Percentiles rank a stretch among this genome's conserved stretches.
Conservation (phyloP, 805 yeast species). For the Saccharomycopsis javanensis region DNA sequence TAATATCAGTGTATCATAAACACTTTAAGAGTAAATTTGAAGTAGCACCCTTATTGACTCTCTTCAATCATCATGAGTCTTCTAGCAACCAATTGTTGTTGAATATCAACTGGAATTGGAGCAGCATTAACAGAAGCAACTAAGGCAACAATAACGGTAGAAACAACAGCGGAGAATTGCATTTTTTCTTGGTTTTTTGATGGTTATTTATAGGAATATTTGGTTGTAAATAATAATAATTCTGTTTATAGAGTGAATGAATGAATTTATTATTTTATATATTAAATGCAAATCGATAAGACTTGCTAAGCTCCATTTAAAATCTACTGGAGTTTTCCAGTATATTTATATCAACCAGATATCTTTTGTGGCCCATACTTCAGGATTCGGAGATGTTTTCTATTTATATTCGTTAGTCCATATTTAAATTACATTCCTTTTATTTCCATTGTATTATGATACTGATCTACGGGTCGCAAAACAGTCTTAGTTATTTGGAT, state of each 20-base stretch:
- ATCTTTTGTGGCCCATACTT: not conserved
- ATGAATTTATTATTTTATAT: too few relatives aligned
- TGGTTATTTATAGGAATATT: not conserved
- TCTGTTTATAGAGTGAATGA: not conserved
- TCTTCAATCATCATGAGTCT: conserved; percentile 6
- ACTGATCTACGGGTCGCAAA: not conserved
- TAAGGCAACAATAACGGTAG: conserved; percentile 11
- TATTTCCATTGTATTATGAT: not conserved
- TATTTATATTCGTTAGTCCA: not conserved
- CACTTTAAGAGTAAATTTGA: not conserved
- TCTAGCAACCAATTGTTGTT: conserved; percentile 11
- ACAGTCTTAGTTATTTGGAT: not conserved
- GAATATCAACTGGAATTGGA: conserved; percentile 18
- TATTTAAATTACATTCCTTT: not conserved
- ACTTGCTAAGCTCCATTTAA: too few relatives aligned
- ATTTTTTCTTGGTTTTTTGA: too few relatives aligned
- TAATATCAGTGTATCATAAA: not conserved
- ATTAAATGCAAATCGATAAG: too few relatives aligned
- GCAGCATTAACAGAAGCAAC: conserved; percentile 18
- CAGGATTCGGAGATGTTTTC: not conserved
- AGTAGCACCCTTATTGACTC: not conserved
- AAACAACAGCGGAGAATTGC: conserved; percentile 18
- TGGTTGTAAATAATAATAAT: not conserved
- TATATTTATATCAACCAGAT: too few relatives aligned
- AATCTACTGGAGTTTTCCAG: too few relatives aligned